phyloP scores from a whole-genome alignment of 306 rosid genomes.

The Casuarina equisetifolia region DNA sequence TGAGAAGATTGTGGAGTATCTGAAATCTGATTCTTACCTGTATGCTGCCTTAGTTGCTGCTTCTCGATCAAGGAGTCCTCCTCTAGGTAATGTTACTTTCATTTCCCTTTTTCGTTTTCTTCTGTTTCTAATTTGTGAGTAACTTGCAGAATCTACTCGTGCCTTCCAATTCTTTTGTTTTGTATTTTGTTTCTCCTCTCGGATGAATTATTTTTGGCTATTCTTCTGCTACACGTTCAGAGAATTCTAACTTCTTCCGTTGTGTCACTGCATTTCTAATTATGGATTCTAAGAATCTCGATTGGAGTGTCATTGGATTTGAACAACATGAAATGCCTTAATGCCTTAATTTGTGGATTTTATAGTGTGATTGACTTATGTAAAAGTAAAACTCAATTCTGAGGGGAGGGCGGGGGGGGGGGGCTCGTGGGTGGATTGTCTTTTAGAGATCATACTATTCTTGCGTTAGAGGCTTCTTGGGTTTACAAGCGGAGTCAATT shows the following conservation, averaged over 20 bases:
- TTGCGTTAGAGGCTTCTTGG: neutral
- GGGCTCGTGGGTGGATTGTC: too few relatives aligned
- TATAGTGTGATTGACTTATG: neutral
- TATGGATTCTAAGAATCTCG: too few relatives aligned
- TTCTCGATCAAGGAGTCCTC: conserved; percentile 19
- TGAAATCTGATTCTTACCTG: conserved; percentile 66
- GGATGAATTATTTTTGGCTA: neutral
- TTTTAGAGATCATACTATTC: neutral
- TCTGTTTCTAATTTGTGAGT: too few relatives aligned
- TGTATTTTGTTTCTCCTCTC: neutral
- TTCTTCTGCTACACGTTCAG: neutral
- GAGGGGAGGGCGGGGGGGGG: neutral
- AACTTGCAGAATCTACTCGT: neutral
- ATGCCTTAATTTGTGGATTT: neutral
- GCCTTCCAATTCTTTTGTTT: neutral
- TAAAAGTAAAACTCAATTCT: neutral
- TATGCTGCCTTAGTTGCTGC: conserved; percentile 50
- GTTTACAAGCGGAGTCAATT: neutral
- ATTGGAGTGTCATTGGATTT: neutral
- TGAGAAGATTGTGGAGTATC: conserved; percentile 45
- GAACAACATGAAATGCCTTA: neutral
- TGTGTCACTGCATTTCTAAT: too few relatives aligned
- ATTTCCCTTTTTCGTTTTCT: neutral
- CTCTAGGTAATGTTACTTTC: conserved; percentile 38
- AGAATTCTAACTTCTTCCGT: too few relatives aligned